These are phyloP conservation scores for Fusarium sarcochroum DNA, from an alignment of 2,329 filamentous ascomycete genomes.

Conservation along the genomic window DNA sequence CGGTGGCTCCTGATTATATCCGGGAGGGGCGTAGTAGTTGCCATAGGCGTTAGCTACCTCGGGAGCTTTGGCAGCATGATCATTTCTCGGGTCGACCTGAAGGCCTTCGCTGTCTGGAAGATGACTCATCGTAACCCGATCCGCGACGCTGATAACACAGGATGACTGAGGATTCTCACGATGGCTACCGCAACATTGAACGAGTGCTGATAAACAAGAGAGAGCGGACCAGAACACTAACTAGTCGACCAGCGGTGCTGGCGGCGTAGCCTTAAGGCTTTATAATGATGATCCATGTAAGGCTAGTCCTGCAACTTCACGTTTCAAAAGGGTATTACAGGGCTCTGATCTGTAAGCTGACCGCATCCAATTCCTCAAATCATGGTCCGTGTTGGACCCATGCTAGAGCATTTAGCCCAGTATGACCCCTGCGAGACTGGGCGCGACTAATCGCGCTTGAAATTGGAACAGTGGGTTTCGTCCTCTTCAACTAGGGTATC, in stretches of 20 bases:
- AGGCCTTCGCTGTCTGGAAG: slow-evolving; percentile 35
- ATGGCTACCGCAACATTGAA: neutral
- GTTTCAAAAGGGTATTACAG: slow-evolving; percentile 23
- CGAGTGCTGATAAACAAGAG: slow-evolving; percentile 2
- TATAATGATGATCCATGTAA: slow-evolving; percentile 27
- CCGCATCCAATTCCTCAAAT: slow-evolving; percentile 30
- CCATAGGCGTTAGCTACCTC: slow-evolving; percentile 22
- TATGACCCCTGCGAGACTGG: slow-evolving; percentile 12
- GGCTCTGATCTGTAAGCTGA: slow-evolving; percentile 37
- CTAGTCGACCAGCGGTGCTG: neutral
- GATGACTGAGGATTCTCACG: neutral
- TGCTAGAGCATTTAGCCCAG: neutral
- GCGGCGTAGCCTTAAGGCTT: slow-evolving; percentile 17
- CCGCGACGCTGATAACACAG: neutral
- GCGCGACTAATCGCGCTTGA: slow-evolving; percentile 6
- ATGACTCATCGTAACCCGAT: slow-evolving; percentile 28
- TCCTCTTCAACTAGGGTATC: neutral
- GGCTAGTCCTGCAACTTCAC: neutral
- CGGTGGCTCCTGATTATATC: slow-evolving; percentile 12
- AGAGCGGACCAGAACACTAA: neutral
- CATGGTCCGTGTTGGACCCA: slow-evolving; percentile 11
- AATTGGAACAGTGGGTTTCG: neutral
- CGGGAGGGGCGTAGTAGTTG: slow-evolving; percentile 24
- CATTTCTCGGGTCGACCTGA: slow-evolving; percentile 27
- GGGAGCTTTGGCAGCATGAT: slow-evolving; percentile 32